Evolutionary conservation across 2,329 filamentous ascomycete genomes (phyloP).

Genomic region (Diaporthe aspalathi): DNA sequence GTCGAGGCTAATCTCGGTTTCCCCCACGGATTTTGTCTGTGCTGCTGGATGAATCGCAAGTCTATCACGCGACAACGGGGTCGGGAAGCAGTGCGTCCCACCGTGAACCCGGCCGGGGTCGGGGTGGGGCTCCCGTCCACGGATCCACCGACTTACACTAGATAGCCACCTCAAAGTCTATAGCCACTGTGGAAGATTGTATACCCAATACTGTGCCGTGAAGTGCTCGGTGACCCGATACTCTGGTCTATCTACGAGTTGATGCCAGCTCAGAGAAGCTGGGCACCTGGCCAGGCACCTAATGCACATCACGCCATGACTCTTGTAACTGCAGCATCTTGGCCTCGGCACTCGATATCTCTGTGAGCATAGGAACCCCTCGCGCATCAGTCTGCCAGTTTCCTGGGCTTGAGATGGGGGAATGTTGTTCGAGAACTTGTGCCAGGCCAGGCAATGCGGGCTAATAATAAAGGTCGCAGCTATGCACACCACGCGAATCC

Average conservation of each 20-base stretch:
- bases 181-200: background rate
- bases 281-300: background rate
- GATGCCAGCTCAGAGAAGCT: background rate
- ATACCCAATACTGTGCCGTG: background rate
- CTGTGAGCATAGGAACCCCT: background rate
- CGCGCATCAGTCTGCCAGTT: background rate
- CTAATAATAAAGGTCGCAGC: background rate
- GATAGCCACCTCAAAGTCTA: slow-evolving; percentile 9
- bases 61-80: slow-evolving; percentile 20
- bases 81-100: slow-evolving; percentile 1
- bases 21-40: background rate
- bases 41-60: slow-evolving; percentile 19
- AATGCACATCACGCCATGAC: background rate
- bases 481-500: background rate
- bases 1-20: background rate
- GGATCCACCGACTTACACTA: slow-evolving; percentile 15
- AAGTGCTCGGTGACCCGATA: too few relatives aligned
- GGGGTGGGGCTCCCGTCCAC: slow-evolving; percentile 7
- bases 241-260: background rate
- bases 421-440: background rate
- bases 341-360: background rate
- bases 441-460: too few relatives aligned
- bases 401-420: background rate
- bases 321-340: background rate
- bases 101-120: slow-evolving; percentile 1